These are phyloP conservation scores for Phaffomyces antillensis DNA, from an alignment of 805 yeast genomes.

Conservation along the genomic window DNA sequence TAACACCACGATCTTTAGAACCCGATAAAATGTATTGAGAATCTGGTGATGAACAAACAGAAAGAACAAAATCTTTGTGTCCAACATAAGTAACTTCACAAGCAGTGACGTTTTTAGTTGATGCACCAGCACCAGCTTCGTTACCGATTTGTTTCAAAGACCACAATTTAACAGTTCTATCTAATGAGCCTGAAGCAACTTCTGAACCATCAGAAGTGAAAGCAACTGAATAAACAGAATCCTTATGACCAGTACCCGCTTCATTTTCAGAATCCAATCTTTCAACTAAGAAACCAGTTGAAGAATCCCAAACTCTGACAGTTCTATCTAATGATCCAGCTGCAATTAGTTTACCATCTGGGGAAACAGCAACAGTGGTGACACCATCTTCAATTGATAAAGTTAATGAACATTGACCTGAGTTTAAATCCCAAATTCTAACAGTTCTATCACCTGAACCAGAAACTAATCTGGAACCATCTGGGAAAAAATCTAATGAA, in stretches of 20 bases:
- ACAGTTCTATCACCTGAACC: slow-evolving; percentile 97
- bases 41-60: slow-evolving; percentile 92
- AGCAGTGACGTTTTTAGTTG: slow-evolving; percentile 37
- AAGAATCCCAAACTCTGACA: slow-evolving; percentile 95
- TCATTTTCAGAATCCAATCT: slow-evolving; percentile 85
- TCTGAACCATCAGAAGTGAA: slow-evolving; percentile 88
- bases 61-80: slow-evolving; percentile 91
- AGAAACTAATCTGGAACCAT: slow-evolving; percentile 86
- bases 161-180: slow-evolving; percentile 95
- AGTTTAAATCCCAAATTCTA: slow-evolving; percentile 89
- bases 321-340: slow-evolving; percentile 95
- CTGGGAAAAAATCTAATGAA: slow-evolving; percentile 90
- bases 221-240: slow-evolving; percentile 90
- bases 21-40: slow-evolving; percentile 89
- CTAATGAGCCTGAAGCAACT: slow-evolving; percentile 91
- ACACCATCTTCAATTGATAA: slow-evolving; percentile 95
- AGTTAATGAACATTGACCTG: slow-evolving; percentile 84
- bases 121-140: slow-evolving; percentile 36
- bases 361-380: slow-evolving; percentile 94
- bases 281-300: slow-evolving; percentile 86
- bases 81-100: slow-evolving; percentile 94
- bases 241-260: slow-evolving; percentile 89
- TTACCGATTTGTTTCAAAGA: slow-evolving; percentile 57
- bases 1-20: slow-evolving; percentile 94
- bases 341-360: slow-evolving; percentile 89